Evolutionary conservation across 306 rosid genomes (phyloP).

Genomic region (Mucuna pruriens): DNA sequence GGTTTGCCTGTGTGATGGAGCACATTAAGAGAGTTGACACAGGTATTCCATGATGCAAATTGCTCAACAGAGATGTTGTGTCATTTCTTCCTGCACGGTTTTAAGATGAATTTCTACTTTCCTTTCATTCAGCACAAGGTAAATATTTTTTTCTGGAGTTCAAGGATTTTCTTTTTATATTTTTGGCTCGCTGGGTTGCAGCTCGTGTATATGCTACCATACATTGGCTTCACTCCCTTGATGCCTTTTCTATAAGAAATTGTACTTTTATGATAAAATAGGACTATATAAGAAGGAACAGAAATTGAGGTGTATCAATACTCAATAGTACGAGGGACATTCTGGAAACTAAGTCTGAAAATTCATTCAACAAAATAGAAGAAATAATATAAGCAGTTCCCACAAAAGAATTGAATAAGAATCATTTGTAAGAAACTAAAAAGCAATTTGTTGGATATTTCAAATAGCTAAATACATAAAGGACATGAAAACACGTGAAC

Average conservation of each 20-base stretch:
- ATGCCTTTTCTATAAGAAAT: not conserved
- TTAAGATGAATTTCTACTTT: constrained; percentile 14
- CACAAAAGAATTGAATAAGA: not conserved
- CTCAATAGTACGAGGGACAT: not conserved
- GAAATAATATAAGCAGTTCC: not conserved
- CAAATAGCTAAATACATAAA: not conserved
- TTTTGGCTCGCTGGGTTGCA: not conserved
- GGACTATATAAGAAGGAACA: not conserved
- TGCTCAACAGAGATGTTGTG: not conserved
- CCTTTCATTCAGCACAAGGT: not conserved
- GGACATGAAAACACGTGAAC: not conserved
- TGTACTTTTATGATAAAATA: not conserved
- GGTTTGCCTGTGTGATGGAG: not conserved
- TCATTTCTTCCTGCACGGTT: not conserved
- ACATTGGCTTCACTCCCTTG: not conserved
- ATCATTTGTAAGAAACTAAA: not conserved
- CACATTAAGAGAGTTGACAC: constrained; percentile 1
- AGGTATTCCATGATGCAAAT: not conserved
- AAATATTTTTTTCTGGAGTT: not conserved
- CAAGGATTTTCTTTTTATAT: not conserved
- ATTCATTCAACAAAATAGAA: not conserved
- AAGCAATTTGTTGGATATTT: not conserved
- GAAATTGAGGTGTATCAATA: not conserved
- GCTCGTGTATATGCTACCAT: not conserved
- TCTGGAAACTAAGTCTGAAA: not conserved